Evolutionary conservation across 164 flowering plant genomes (phyloP).

Genomic region (Vitis amurensis): DNA sequence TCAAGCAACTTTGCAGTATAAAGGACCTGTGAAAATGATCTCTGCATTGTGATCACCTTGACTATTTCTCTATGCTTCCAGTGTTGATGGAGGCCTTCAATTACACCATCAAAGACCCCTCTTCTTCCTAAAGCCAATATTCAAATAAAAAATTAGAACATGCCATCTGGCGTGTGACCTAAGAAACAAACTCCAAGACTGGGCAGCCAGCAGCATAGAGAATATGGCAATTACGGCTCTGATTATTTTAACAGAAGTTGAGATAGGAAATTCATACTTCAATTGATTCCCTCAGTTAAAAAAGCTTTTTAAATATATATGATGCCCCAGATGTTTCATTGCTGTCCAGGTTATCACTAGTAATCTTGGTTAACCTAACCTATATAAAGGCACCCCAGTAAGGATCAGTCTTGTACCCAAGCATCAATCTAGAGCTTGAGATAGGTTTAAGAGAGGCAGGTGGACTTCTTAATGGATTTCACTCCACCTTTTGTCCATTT

Average conservation of each 20-base stretch:
- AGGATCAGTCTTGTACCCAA: too few species aligned
- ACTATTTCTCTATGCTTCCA: conserved; percentile 96
- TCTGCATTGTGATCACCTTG: conserved; percentile 85
- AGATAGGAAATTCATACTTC: too few species aligned
- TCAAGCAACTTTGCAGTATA: conserved; percentile 66
- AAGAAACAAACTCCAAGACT: not conserved
- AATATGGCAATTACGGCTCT: not conserved
- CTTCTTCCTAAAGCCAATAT: conserved; percentile 68
- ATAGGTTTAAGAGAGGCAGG: too few species aligned
- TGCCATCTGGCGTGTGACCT: not conserved
- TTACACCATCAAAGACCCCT: conserved; percentile 87
- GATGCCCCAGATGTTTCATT: too few species aligned
- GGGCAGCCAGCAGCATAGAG: not conserved
- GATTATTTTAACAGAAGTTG: not conserved
- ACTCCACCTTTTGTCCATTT: too few species aligned
- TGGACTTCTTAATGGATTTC: too few species aligned
- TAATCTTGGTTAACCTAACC: too few species aligned
- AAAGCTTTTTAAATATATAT: too few species aligned
- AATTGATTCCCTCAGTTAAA: too few species aligned
- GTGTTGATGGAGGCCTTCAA: conserved; percentile 85
- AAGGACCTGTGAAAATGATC: conserved; percentile 37
- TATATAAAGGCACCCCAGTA: too few species aligned
- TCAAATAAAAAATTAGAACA: not conserved
- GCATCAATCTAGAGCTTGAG: too few species aligned
- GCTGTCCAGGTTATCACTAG: too few species aligned